phyloP scores from a whole-genome alignment of 2,329 filamentous ascomycete species.

The Scortechinia acanthostroma region DNA sequence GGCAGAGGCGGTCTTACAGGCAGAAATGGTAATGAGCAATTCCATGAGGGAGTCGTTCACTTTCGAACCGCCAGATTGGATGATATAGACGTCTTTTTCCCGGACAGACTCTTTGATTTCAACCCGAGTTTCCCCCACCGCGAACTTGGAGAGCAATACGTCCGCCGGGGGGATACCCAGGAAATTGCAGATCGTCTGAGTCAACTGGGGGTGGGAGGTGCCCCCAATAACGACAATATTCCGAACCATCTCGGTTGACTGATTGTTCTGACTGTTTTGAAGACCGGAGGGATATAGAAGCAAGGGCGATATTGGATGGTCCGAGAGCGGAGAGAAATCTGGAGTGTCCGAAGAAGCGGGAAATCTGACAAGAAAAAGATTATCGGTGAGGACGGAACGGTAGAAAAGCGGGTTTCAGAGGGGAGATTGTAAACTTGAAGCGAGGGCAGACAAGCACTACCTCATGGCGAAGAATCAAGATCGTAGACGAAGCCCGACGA shows the following conservation, averaged over 20 bases:
- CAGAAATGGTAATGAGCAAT: conserved; percentile 95
- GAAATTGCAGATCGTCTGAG: conserved; percentile 78
- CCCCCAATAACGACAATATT: conserved; percentile 92
- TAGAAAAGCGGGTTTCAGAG: not conserved
- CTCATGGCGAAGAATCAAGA: conserved; percentile 19
- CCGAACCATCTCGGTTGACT: conserved; percentile 68
- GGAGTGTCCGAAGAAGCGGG: too few species aligned
- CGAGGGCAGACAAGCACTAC: conserved; percentile 11
- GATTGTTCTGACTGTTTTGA: conserved; percentile 6
- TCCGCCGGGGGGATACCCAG: conserved; percentile 81
- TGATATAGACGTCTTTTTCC: conserved; percentile 97
- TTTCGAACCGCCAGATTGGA: conserved; percentile 84
- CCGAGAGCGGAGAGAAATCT: too few species aligned
- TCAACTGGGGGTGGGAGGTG: conserved; percentile 82
- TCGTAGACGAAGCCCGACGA: too few species aligned
- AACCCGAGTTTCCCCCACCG: conserved; percentile 86
- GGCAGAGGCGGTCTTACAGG: conserved; percentile 89
- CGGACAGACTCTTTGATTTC: conserved; percentile 95
- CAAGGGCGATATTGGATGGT: not conserved
- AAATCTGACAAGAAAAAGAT: not conserved
- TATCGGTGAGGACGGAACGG: not conserved
- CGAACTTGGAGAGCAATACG: conserved; percentile 83
- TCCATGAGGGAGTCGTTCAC: conserved; percentile 97
- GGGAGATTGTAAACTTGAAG: too few species aligned
- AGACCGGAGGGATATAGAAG: not conserved